A percentile compares a stretch with the other conserved stretches of the same genome.
phyloP scores from a whole-genome alignment of 2,329 filamentous ascomycete genomes.

The Colletotrichum camelliae region DNA sequence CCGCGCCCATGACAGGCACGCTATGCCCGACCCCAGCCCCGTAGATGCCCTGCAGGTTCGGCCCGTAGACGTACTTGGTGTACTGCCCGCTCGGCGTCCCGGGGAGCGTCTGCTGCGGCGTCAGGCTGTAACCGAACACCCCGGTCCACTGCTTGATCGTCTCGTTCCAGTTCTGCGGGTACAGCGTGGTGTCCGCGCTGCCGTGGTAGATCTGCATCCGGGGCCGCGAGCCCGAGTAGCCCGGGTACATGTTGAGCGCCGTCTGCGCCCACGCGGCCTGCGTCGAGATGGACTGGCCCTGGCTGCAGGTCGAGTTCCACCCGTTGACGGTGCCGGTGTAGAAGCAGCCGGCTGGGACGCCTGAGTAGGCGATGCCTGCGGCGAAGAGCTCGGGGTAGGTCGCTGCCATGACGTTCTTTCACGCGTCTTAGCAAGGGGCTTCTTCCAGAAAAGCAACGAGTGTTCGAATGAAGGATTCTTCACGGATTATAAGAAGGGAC shows the following conservation, averaged over 20 bases:
- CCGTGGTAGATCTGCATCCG: slow-evolving; percentile 66
- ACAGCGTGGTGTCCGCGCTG: slow-evolving; percentile 53
- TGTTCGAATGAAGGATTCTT: accelerated
- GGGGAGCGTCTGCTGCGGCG: slow-evolving; percentile 28
- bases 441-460: background rate
- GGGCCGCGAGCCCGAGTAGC: slow-evolving; percentile 54
- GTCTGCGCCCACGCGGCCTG: slow-evolving; percentile 53
- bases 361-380: slow-evolving; percentile 48
- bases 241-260: slow-evolving; percentile 51
- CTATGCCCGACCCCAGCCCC: slow-evolving; percentile 36
- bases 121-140: slow-evolving; percentile 45
- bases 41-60: slow-evolving; percentile 36
- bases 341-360: slow-evolving; percentile 51
- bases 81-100: slow-evolving; percentile 34
- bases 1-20: slow-evolving; percentile 34
- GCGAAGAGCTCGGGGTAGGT: slow-evolving; percentile 53
- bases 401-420: slow-evolving; percentile 48
- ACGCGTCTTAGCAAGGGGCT: background rate
- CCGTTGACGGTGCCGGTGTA: slow-evolving; percentile 42
- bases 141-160: slow-evolving; percentile 61
- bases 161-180: slow-evolving; percentile 60
- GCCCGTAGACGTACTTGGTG: slow-evolving; percentile 36
- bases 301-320: slow-evolving; percentile 59
- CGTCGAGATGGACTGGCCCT: slow-evolving; percentile 46
- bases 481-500: background rate